Evolutionary conservation across 2,329 filamentous ascomycete species (phyloP), one percentile per base, ranked within the genome.

Genomic region (Cercospora sp.): DNA sequence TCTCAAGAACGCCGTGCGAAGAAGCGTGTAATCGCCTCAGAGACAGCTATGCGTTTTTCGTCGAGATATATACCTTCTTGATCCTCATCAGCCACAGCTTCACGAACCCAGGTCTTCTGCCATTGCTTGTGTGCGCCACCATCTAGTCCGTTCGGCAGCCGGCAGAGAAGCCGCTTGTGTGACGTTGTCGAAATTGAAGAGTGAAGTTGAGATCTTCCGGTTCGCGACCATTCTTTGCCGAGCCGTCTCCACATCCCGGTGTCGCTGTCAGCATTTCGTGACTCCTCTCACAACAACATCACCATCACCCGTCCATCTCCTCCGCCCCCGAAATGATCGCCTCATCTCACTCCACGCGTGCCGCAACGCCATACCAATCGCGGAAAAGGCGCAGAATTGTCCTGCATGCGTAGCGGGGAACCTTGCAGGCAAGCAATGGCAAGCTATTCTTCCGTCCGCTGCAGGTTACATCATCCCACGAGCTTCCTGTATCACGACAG

Each of bases 401-500:
- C 45, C 58, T 67, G 60, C 67, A 65, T 64, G 60, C 55, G 59
- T 45, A 53, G 66, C 57, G 60, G 66, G 67, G 64, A 60, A 66
- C 51, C 60, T n/a, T 59, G 66, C 64, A 66, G 20, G 31, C 63
- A 67, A 59, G 45, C 59, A 58, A 51, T 64, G 59, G 39, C 39
- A 59, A 60, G 55, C 63, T 45, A 65, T 68, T 69, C 26, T 58
- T 67, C 67, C 65, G 65, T 36, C 30, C 30, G 30, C 9, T 31
- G 9, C 30, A 31, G 12, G 31, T 66, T 67, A 53, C 60, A 64
- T 69, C 67, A 67, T 65, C 57, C n/a, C 65, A 48, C 55, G 33
- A 64, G 65, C 63, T 65, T 63, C 51, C 60, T 26, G 60, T 42
- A 42, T 59, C 42, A 62, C 23, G 36, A 18, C 48, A 58, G 57